A percentile compares a stretch with the other conserved stretches of the same genome.
These are phyloP conservation scores for Thelonectria rubi DNA, from an alignment of 2,329 filamentous ascomycete species.

Conservation along the genomic window DNA sequence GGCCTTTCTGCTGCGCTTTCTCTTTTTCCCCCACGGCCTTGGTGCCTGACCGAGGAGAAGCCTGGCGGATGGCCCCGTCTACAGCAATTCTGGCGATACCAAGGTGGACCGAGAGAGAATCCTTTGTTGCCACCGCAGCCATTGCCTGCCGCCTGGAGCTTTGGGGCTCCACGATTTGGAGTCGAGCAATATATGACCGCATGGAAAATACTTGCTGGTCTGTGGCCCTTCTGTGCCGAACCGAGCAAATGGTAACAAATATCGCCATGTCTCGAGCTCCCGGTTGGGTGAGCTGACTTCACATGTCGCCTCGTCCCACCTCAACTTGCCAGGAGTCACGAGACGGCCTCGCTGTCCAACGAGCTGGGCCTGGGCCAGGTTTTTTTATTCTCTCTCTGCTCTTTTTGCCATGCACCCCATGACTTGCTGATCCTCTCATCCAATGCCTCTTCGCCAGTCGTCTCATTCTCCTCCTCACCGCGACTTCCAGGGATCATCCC, in stretches of 20 bases:
- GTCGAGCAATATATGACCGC: constrained; percentile 10
- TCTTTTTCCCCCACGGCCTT: constrained; percentile 26
- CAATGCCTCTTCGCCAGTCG: constrained; percentile 17
- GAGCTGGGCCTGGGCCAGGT: constrained; percentile 12
- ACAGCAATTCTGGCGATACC: constrained; percentile 19
- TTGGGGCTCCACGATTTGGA: constrained; percentile 19
- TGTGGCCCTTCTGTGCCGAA: constrained; percentile 9
- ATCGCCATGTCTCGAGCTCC: constrained; percentile 10
- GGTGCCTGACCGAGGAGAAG: constrained; percentile 31
- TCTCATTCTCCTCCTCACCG: constrained; percentile 12
- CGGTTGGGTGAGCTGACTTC: constrained; percentile 33
- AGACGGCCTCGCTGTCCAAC: constrained; percentile 24
- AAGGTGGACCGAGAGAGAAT: constrained; percentile 18
- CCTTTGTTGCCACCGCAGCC: constrained; percentile 8
- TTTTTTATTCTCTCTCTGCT: constrained; percentile 11
- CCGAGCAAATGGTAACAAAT: constrained; percentile 11
- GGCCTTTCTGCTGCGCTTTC: constrained; percentile 23
- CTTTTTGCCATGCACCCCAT: constrained; percentile 15
- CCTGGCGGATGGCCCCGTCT: constrained; percentile 14
- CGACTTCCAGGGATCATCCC: constrained; percentile 12
- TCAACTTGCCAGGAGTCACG: constrained; percentile 20
- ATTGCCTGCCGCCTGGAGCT: constrained; percentile 17
- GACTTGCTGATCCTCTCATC: constrained; percentile 16
- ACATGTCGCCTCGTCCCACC: constrained; percentile 31
- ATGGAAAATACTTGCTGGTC: constrained; percentile 11